Evolutionary conservation across 2,329 filamentous ascomycete genomes (phyloP).

Genomic region (Cladophialophora chaetospira): DNA sequence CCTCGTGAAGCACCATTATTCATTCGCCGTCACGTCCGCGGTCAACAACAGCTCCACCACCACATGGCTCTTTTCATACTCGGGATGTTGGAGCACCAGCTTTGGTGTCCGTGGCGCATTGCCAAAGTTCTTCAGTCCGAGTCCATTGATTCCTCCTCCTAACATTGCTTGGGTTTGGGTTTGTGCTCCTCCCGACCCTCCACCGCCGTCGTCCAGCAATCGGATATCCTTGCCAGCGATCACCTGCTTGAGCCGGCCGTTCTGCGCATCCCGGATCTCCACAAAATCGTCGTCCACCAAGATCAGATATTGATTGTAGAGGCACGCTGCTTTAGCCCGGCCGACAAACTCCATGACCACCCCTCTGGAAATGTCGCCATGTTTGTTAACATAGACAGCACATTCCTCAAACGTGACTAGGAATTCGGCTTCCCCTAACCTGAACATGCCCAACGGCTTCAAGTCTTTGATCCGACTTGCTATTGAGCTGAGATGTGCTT

Average conservation of each 20-base stretch:
- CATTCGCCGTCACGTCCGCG: conserved; percentile 57
- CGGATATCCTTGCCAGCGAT: conserved; percentile 89
- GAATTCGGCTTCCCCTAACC: conserved; percentile 88
- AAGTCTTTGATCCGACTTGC: conserved; percentile 80
- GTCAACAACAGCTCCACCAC: conserved; percentile 92
- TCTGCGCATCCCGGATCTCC: conserved; percentile 94
- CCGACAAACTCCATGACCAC: conserved; percentile 99
- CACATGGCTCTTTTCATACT: conserved; percentile 79
- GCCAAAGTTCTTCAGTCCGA: conserved; percentile 38
- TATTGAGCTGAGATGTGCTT: conserved; percentile 74
- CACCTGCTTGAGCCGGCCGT: conserved; percentile 88
- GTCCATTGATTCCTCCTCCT: conserved; percentile 41
- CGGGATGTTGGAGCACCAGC: conserved; percentile 92
- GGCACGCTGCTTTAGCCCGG: conserved; percentile 79
- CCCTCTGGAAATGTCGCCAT: conserved; percentile 89
- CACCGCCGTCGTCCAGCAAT: conserved; percentile 81
- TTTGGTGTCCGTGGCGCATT: conserved; percentile 73
- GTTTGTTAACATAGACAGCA: conserved; percentile 96
- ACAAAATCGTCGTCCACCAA: conserved; percentile 97
- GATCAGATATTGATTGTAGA: conserved; percentile 88
- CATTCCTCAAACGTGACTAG: conserved; percentile 93
- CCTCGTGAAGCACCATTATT: neutral
- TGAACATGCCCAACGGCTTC: conserved; percentile 92
- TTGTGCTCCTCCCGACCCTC: conserved; percentile 57
- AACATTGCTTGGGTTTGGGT: conserved; percentile 39